Base-by-base conservation (phyloP, 2,329 filamentous ascomycete species). In the Talaromyces sp. region DNA sequence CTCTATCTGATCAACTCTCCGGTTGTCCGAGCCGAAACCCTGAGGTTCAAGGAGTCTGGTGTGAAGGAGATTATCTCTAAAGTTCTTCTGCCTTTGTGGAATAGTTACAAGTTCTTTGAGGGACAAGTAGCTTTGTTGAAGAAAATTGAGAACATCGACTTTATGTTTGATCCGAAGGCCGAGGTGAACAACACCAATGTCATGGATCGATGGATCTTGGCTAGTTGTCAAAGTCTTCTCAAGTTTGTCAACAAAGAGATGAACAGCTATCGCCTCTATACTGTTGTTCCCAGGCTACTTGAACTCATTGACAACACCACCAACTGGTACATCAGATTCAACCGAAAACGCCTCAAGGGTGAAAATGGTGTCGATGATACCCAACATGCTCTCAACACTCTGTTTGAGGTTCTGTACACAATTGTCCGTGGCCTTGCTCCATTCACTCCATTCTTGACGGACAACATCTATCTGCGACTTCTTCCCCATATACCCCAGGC, bases 311-410 rank as follows among this genome's bases (percentile, higher is more conserved):
- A 97, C 70, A 92, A 95, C 76, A 92, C 90, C 3, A 97, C 92
- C n/a, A 97, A 97, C 77, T 97, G 92, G 92, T 97, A 97, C 77
- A 97, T 97, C 73, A 85, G 92, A 63, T 95, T 96, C 80, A 97
- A 97, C 80, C 85, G 92, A 58, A 90, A 90, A 74, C 86, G 92
- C 58, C 81, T 96, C 66, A 97, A 96, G 85, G 92, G 92, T 50
- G 92, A 95, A 72, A 87, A 91, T 65, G 91, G 92, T 19, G 76
- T 91, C 26, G 84, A 92, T 14, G 94, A 97, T 72, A 97, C 94
- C 11, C 80, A 88, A 56, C 91, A 96, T 70, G 94, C 93, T 0
- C 81, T 99, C 58, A 96, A 97, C 77, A 93, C 94, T 1, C 84
- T 97, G 8, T 97, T 96, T 69, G 92, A 97, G 76, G 90, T 97